A percentile compares a stretch with the other conserved stretches of the same genome.
These are phyloP conservation scores for Ascoidea asiatica DNA, from an alignment of 805 yeast species.

Conservation along the genomic window DNA sequence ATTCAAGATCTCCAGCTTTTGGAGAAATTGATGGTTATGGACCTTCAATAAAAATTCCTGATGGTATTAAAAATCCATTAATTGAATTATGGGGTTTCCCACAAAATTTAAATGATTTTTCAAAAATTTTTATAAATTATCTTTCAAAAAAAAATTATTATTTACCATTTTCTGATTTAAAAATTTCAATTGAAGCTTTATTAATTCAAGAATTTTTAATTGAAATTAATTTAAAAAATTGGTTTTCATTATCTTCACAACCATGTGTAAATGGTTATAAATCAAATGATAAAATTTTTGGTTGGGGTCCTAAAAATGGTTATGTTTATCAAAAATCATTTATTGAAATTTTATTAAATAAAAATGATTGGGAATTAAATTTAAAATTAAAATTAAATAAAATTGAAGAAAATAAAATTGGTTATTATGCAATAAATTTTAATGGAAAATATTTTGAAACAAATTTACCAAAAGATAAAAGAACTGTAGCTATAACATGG, in stretches of 20 bases:
- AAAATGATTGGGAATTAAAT: slow-evolving; percentile 46
- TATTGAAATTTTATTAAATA: slow-evolving; percentile 78
- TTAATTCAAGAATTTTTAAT: slow-evolving; percentile 85
- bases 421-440: neutral
- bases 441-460: slow-evolving; percentile 29
- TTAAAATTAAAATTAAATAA: slow-evolving; percentile 38
- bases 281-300: slow-evolving; percentile 78
- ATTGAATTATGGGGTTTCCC: slow-evolving; percentile 75
- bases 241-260: slow-evolving; percentile 87
- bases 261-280: slow-evolving; percentile 78
- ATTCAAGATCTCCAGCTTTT: slow-evolving; percentile 89
- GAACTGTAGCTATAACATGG: slow-evolving; percentile 89
- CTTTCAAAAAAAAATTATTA: slow-evolving; percentile 62
- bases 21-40: slow-evolving; percentile 99
- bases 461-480: slow-evolving; percentile 34
- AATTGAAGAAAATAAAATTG: slow-evolving; percentile 8
- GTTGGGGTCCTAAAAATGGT: slow-evolving; percentile 96
- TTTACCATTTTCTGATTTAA: slow-evolving; percentile 86
- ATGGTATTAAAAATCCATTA: slow-evolving; percentile 45
- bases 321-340: slow-evolving; percentile 85
- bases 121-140: slow-evolving; percentile 56
- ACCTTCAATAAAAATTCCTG: slow-evolving; percentile 52
- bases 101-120: slow-evolving; percentile 39
- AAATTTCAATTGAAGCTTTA: slow-evolving; percentile 80
- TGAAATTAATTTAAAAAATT: slow-evolving; percentile 57